Conservation (phyloP, 2,329 filamentous ascomycete species). For the Claviceps sp. region DNA sequence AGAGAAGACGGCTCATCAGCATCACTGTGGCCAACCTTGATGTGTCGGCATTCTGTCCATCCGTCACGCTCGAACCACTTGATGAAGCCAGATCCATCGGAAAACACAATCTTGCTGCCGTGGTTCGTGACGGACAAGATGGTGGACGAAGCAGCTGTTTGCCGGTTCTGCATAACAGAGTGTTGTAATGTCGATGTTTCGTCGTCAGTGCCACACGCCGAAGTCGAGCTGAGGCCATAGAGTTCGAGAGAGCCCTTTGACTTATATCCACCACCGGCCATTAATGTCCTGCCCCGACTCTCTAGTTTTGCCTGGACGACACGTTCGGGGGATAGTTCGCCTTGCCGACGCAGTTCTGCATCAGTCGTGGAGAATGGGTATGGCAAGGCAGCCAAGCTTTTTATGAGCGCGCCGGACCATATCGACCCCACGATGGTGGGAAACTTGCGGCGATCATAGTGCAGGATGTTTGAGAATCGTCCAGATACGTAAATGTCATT, state of each 20-base stretch:
- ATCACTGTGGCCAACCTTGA: conserved; percentile 43
- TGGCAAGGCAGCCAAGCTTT: conserved; percentile 56
- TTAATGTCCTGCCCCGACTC: conserved; percentile 48
- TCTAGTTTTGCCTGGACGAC: conserved; percentile 39
- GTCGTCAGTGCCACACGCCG: conserved; percentile 12
- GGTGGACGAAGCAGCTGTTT: conserved; percentile 69
- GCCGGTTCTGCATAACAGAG: conserved; percentile 59
- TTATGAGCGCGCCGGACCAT: conserved; percentile 70
- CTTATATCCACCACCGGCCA: conserved; percentile 83
- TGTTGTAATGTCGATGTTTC: conserved; percentile 22
- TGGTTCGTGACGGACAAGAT: conserved; percentile 71
- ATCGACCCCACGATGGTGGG: conserved; percentile 64
- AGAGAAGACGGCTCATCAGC: conserved; percentile 31
- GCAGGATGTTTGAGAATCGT: conserved; percentile 74
- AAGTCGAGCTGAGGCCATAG: conserved; percentile 45
- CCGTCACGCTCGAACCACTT: conserved; percentile 90
- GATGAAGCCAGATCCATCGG: conserved; percentile 70
- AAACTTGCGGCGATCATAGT: conserved; percentile 81
- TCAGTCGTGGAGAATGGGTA: conserved; percentile 52
- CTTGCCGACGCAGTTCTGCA: conserved; percentile 41
- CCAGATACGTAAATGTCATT: conserved; percentile 81
- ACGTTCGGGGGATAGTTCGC: conserved; percentile 40
- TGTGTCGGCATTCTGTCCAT: conserved; percentile 41
- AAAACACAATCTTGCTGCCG: conserved; percentile 68
- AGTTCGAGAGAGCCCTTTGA: conserved; percentile 81